A percentile compares a stretch with the other conserved stretches of the same genome.
phyloP scores from a whole-genome alignment of 2,329 filamentous ascomycete genomes.

The Fusarium floridanum region DNA sequence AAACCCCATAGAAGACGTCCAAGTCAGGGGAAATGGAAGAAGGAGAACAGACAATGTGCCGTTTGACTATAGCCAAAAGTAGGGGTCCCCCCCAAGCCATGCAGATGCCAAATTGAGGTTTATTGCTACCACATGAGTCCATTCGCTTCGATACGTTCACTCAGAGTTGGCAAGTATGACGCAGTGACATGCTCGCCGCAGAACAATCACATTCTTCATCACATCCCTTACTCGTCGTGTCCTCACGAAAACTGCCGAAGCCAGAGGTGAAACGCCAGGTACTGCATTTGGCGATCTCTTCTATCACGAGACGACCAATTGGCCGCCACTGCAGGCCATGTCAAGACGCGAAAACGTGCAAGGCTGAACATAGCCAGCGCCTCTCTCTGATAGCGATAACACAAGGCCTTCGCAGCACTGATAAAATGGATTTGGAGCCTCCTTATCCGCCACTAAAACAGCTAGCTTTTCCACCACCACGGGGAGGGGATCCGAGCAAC shows the following conservation, averaged over 20 bases:
- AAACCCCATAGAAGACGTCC: background rate
- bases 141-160: background rate
- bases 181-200: background rate
- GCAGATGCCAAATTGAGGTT: background rate
- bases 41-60: background rate
- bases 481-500: background rate
- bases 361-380: background rate
- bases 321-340: background rate
- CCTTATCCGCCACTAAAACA: background rate
- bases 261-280: background rate
- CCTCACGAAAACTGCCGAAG: background rate
- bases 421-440: background rate
- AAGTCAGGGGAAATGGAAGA: background rate
- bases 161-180: background rate
- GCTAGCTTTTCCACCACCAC: background rate
- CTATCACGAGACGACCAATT: background rate
- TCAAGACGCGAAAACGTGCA: background rate
- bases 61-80: background rate
- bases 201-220: background rate
- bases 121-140: background rate
- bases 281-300: background rate
- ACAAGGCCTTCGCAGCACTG: background rate
- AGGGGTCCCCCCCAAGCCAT: background rate
- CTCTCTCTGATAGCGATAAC: background rate
- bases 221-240: background rate